Evolutionary conservation across 208 protist species (phyloP).

Genomic region (Crithidia acanthocephali): DNA sequence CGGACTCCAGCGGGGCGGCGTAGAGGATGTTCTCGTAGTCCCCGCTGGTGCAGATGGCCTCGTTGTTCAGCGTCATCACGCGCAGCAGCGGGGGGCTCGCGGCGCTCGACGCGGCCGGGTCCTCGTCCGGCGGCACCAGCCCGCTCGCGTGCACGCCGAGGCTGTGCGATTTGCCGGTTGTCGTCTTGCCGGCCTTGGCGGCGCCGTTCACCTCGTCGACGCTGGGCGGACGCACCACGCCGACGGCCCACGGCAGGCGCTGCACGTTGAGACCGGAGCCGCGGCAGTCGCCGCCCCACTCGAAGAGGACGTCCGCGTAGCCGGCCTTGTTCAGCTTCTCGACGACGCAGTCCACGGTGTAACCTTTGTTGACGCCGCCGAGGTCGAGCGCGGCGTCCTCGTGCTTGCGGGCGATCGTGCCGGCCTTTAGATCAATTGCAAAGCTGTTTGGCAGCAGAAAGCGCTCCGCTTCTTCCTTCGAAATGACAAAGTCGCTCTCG

Average conservation of each 20-base stretch:
- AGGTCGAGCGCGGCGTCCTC: constrained; percentile 56
- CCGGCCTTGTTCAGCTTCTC: constrained; percentile 43
- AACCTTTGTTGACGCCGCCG: constrained; percentile 67
- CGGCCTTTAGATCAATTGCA: constrained; percentile 40
- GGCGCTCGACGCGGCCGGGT: constrained; percentile 13
- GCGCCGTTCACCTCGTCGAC: constrained; percentile 37
- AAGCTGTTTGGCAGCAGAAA: constrained; percentile 51
- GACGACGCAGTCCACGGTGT: constrained; percentile 59
- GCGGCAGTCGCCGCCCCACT: constrained; percentile 65
- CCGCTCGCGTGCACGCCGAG: constrained; percentile 54
- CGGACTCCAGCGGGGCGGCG: constrained; percentile 22
- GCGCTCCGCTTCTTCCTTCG: constrained; percentile 32
- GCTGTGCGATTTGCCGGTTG: constrained; percentile 51
- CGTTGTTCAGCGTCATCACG: constrained; percentile 61
- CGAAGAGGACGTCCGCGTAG: constrained; percentile 49
- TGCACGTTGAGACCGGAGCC: constrained; percentile 46
- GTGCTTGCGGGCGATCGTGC: constrained; percentile 54
- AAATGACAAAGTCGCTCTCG: constrained; percentile 21
- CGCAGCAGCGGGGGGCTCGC: constrained; percentile 48
- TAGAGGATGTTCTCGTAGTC: constrained; percentile 70
- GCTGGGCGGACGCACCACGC: constrained; percentile 53
- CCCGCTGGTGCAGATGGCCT: constrained; percentile 64
- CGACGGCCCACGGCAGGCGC: constrained; percentile 51
- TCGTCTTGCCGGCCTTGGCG: constrained; percentile 28
- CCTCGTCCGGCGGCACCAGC: constrained; percentile 31